These are phyloP conservation scores for Mrakia frigida DNA, from an alignment of 768 basidiomycete genomes.

Conservation along the genomic window DNA sequence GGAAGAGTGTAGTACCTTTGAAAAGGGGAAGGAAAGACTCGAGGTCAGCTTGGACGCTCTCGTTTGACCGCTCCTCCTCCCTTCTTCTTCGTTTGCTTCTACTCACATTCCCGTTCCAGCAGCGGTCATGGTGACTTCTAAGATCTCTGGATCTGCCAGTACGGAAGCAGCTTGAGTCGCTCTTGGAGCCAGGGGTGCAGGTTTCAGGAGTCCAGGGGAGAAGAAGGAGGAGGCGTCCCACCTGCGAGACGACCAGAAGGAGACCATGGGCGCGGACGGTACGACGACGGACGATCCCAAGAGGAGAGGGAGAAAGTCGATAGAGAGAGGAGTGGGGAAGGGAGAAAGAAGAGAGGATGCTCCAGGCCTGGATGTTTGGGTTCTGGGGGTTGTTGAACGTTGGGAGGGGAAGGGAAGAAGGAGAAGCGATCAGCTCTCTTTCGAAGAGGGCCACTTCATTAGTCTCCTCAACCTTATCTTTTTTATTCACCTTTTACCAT, in stretches of 20 bases:
- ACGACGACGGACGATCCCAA: too few species aligned
- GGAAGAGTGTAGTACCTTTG: conserved; percentile 29
- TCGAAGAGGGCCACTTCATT: background rate
- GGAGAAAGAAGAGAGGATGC: too few species aligned
- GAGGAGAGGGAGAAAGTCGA: too few species aligned
- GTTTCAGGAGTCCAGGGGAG: background rate
- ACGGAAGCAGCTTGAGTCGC: background rate
- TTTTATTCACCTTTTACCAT: background rate
- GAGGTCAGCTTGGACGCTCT: background rate
- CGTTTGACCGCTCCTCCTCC: background rate
- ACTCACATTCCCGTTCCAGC: conserved; percentile 23
- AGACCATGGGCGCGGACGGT: too few species aligned
- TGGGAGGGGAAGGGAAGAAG: too few species aligned
- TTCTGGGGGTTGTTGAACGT: too few species aligned
- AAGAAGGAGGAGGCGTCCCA: background rate
- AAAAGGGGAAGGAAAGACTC: background rate
- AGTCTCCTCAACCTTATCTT: background rate
- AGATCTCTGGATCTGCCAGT: conserved; percentile 1
- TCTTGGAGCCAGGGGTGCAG: background rate
- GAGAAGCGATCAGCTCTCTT: too few species aligned
- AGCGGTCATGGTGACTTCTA: conserved; percentile 12
- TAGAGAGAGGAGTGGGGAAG: too few species aligned
- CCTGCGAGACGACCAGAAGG: too few species aligned
- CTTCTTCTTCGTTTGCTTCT: background rate
- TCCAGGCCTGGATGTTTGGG: too few species aligned